Evolutionary conservation across 2,329 filamentous ascomycete genomes (phyloP), one percentile per base, ranked within the genome.

Genomic region (Cytospora leucostoma): DNA sequence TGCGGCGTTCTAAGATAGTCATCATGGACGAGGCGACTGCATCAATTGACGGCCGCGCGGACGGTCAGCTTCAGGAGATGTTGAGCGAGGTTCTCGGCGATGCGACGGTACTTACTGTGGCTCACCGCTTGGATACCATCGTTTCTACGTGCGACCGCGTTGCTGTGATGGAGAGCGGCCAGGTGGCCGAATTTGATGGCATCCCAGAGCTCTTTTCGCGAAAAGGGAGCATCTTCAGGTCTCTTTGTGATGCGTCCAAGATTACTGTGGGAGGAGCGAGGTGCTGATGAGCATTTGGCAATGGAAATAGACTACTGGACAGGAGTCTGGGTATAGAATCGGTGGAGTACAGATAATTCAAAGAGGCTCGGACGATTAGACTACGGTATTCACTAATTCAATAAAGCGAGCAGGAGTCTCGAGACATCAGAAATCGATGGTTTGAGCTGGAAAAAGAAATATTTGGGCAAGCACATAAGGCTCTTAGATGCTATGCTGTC

Each of bases 11-110:
- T 0, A 85, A 86, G 64, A 90, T 92, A 69, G 89, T 92, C 66
- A 82, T 92, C 19, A 91, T 88, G 70, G 89, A 92, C 73, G 89
- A 92, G 72, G 89, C 89, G 1, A 92, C 89, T 0, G 86, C 84
- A 1, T 84, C 81, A 0, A 86, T 91, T 4, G 89, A 92, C 68
- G 87, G 89, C 70, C 88, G 91, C 68, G 91, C 88, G 0, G 89
- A 92, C 66, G 82, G 85, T 66, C 88, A 88, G 75, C 90, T 92
- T 64, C 89, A 92, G 71, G 74, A 76, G 56, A 87, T 87, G 0
- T 89, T 92, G 72, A 80, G 84, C 1, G 78, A 82, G 11, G 87
- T 84, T 0, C 91, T 92, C 71, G 79, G 80, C 63, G 86, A 86
- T 47, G 88, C 88, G 77, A 91, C 89, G 0, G 71, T 92, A 34